Conservation (phyloP, 2,329 filamentous ascomycete genomes). For the Verticillium alfalfae region DNA sequence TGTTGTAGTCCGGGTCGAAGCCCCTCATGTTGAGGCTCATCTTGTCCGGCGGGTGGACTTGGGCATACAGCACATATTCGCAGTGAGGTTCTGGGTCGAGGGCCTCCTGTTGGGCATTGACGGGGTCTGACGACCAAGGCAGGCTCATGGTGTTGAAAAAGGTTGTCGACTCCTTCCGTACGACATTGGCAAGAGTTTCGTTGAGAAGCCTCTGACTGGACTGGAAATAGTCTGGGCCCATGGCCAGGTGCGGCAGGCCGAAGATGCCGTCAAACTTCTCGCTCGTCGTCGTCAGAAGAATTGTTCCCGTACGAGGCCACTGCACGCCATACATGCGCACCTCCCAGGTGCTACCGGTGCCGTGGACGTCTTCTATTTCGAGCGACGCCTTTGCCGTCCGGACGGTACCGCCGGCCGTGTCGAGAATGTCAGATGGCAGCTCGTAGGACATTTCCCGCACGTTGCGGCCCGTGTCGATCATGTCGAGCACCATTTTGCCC, state of each 20-base stretch:
- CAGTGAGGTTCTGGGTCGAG: conserved; percentile 66
- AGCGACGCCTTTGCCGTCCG: conserved; percentile 67
- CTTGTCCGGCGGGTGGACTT: conserved; percentile 57
- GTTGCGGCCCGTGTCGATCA: conserved; percentile 44
- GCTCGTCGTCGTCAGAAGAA: conserved; percentile 82
- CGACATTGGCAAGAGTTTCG: conserved; percentile 60
- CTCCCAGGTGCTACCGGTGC: conserved; percentile 70
- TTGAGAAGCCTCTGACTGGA: conserved; percentile 64
- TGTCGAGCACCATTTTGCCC: conserved; percentile 63
- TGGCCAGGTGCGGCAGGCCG: conserved; percentile 75
- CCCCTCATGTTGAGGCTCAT: conserved; percentile 24
- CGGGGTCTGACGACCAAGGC: conserved; percentile 71
- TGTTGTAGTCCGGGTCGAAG: conserved; percentile 23
- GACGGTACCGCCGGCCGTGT: conserved; percentile 45
- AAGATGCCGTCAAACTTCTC: conserved; percentile 94
- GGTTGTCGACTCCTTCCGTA: conserved; percentile 58
- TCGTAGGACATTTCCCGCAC: conserved; percentile 38
- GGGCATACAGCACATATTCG: conserved; percentile 83
- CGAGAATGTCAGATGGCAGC: conserved; percentile 25
- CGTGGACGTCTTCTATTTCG: conserved; percentile 65
- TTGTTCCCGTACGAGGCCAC: conserved; percentile 72
- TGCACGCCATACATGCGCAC: conserved; percentile 80
- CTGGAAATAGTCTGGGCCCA: conserved; percentile 50
- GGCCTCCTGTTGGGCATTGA: conserved; percentile 52
- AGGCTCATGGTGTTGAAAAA: conserved; percentile 53